Base-by-base conservation (phyloP, 2,329 filamentous ascomycete species). In the Aspergillus ochraceoroseus region DNA sequence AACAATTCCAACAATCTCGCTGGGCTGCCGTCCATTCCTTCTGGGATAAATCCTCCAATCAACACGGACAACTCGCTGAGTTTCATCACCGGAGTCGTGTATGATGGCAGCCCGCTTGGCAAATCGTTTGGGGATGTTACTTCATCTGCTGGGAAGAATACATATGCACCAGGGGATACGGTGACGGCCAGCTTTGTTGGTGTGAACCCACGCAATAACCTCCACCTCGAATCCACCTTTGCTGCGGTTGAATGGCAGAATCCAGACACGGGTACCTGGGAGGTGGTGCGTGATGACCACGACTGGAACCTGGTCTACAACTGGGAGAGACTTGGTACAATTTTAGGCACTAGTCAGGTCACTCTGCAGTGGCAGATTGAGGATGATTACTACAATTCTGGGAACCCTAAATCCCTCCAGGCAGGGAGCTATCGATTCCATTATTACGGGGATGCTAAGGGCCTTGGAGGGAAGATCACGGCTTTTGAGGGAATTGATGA, bases 191-290 rank as follows among this genome's bases (percentile, higher is more conserved):
- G 73, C 0, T 95, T 95, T 62, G 77, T 90, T 2, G 90, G 83
- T 11, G 89, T 89, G 1, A 95, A 95, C 56, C 90, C 90, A 11
- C 77, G 90, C 19, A 95, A 95, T 62, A 85, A 95, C 49, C 76
- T 95, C 19, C 77, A 80, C 2, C 77, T 87, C 2, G 89, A 86
- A 55, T 74, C 73, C 2, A 94, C 87, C 0, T 95, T 80, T 62
- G 82, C 82, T 0, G 78, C 84, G 0, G 76, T 95, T 0, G 88
- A 95, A 68, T 71, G 71, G 56, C 71, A 77, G 32, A 60, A 72
- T 22, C 49, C 53, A 26, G 56, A 59, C 40, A 65, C 52, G 18
- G 68, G 58, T 9, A 55, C 36, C 0, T 95, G 90, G 90, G 66
- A 63, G 5, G 72, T 70, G 27, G 76, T 92, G 2, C 73, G 80